These are phyloP conservation scores for Heterotrichella gracilis DNA, from an alignment of 352 stramenopile species.

Conservation along the genomic window DNA sequence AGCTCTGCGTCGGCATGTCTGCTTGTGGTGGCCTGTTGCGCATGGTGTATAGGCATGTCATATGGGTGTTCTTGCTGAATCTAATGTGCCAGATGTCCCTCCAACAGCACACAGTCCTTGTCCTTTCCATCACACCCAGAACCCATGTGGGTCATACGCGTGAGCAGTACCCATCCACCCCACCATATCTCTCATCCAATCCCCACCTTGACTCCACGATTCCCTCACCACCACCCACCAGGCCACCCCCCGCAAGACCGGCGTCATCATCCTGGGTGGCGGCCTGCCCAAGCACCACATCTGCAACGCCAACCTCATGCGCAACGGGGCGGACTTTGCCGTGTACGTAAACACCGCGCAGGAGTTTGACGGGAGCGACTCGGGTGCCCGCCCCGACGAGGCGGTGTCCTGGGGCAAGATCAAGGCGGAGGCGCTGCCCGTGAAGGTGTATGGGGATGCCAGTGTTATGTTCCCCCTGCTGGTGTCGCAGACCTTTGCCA, in stretches of 20 bases:
- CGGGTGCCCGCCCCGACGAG: slow-evolving; percentile 76
- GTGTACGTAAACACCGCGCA: slow-evolving; percentile 96
- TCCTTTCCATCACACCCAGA: too few species aligned
- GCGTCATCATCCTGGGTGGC: slow-evolving; percentile 88
- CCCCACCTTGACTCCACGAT: too few species aligned
- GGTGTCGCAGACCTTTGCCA: slow-evolving; percentile 91
- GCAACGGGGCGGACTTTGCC: slow-evolving; percentile 87
- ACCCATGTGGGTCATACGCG: too few species aligned
- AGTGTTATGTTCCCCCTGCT: slow-evolving; percentile 93
- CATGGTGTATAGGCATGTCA: too few species aligned
- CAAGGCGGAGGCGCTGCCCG: slow-evolving; percentile 51
- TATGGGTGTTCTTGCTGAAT: too few species aligned
- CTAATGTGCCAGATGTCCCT: too few species aligned
- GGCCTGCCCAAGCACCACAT: slow-evolving; percentile 94
- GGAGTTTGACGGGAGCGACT: slow-evolving; percentile 91
- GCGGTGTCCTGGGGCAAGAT: slow-evolving; percentile 98
- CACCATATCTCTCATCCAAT: too few species aligned
- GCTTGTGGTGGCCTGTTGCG: too few species aligned
- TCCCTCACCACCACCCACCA: too few species aligned
- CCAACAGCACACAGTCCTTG: too few species aligned
- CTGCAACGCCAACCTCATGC: slow-evolving; percentile 97
- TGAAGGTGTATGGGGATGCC: slow-evolving; percentile 82
- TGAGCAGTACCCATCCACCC: too few species aligned
- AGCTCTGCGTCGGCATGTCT: too few species aligned
- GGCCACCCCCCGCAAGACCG: slow-evolving; percentile 57